Evolutionary conservation across 75 land plant genomes (phyloP), one percentile per base, ranked within the genome.

Genomic region (Picea sitchensis): DNA sequence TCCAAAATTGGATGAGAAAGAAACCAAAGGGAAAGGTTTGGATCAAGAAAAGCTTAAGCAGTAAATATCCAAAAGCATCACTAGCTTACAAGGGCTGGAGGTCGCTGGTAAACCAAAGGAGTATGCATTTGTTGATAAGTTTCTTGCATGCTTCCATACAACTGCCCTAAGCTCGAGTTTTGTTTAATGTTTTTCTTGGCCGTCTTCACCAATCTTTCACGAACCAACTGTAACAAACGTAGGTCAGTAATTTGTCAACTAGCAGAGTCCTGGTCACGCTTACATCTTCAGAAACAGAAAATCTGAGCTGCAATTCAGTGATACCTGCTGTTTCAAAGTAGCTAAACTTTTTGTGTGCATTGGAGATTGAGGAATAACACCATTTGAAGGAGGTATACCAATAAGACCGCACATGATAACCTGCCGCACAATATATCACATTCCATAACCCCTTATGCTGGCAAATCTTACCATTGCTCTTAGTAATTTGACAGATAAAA

Each of bases 361-460:
- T 21, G 98, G 98, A 44, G 98, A 93, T 76, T 96, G 98, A 59
- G 98, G 98, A 62, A 96, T 88, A 20, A 96, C 96, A 76, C 98
- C 98, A 84, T 94, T 94, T 56, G 96, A 89, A 17, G 98, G 98
- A 78, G 98, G 98, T 72, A 96, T 88, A 30, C 98, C 98, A 78
- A 93, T 60, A 26, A 96, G 90, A 56, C 98, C 98, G 81, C 98
- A 95, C 5, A 78, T 15, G 1, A 85, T 56, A 78, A 87, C 88
- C 88, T 87, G 87, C 77, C 38, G 1, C 36, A 79, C 14, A 44
- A 34, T 1, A 36, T 8, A 26, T 34, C 41, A 67, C 36, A 61
- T 15, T 34, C 36, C 71, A 67, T 34, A 32, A 65, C 36, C 36
- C 18, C 32, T 18, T 4, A 17, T 67, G 18, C 15, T 34, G 41